Evolutionary conservation across 2,329 filamentous ascomycete genomes (phyloP), one percentile per base, ranked within the genome.

Genomic region (Beauveria asiatica): DNA sequence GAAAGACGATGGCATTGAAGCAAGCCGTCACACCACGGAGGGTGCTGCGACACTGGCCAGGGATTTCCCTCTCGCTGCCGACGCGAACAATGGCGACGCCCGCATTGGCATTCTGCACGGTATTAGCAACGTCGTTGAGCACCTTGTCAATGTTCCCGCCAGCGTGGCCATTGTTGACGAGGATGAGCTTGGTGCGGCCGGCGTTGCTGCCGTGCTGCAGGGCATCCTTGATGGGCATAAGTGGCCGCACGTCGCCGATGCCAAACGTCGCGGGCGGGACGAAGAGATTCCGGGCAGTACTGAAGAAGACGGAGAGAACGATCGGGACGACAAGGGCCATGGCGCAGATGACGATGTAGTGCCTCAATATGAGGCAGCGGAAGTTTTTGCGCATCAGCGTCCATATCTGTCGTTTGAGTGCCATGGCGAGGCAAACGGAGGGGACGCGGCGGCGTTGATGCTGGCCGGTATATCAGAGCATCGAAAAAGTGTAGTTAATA

Each of bases 271-370:
- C 87, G 1, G 89, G 87, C 1, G 90, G 87, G 3, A 92, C 83
- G 67, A 96, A 93, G 64, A 96, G 83, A 70, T 92, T 92, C 66
- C 89, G 87, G 17, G 90, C 87, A 71, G 88, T 93, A 57, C 78
- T 82, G 62, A 88, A 78, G 66, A 87, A 84, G 23, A 80, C 73
- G 45, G 82, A 79, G 56, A 88, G 73, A 49, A 81, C 68, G 37
- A 87, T 72, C 3, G 85, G 85, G 1, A 87, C 75, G 21, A 87
- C 44, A 54, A 88, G 79, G 6, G 83, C 81, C 66, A 83, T 82
- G 63, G 84, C 73, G 49, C 79, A 61, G 2, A 83, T 83, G 23
- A 80, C 74, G 5, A 78, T 60, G 21, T 73, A 67, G 69, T 85
- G 83, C 6, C 84, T 81, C 48, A 79, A 66, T 39, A 85, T 66